Conservation (phyloP, 108 stramenopile species). For the Aurantiochytrium sp. region DNA sequence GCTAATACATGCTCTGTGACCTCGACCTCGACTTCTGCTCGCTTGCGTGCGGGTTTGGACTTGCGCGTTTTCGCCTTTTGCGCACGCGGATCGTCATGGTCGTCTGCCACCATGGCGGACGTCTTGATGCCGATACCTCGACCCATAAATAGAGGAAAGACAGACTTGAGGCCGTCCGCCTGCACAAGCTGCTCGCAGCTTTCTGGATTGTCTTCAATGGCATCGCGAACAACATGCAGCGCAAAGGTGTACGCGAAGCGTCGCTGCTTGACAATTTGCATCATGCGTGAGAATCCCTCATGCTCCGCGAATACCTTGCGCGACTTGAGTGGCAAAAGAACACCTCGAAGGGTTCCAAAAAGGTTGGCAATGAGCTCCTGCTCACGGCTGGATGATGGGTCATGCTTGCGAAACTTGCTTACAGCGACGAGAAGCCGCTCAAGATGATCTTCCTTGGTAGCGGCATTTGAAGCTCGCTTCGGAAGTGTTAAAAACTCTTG, state of each 20-base stretch:
- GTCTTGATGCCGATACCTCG: background rate
- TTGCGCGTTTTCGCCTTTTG: background rate
- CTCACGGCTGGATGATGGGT: background rate
- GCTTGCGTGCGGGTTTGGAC: background rate
- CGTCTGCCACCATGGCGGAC: too few species aligned
- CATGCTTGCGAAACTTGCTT: background rate
- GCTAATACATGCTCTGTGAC: background rate
- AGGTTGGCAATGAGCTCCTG: background rate
- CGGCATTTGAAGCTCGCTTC: background rate
- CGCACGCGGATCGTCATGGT: background rate
- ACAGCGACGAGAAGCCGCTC: background rate
- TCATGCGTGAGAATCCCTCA: background rate
- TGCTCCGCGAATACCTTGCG: background rate
- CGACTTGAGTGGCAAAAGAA: background rate
- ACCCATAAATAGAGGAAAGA: background rate
- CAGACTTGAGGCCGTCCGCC: background rate
- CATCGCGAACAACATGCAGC: background rate
- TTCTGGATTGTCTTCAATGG: background rate
- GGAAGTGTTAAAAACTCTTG: background rate
- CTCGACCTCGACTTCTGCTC: background rate
- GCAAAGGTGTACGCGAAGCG: background rate
- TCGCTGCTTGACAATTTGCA: background rate
- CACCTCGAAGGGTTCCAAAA: background rate
- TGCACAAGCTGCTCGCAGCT: background rate
- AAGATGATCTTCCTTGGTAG: background rate